Base-by-base conservation (phyloP, 2,329 filamentous ascomycete genomes). In the Colletotrichum graminicola region DNA sequence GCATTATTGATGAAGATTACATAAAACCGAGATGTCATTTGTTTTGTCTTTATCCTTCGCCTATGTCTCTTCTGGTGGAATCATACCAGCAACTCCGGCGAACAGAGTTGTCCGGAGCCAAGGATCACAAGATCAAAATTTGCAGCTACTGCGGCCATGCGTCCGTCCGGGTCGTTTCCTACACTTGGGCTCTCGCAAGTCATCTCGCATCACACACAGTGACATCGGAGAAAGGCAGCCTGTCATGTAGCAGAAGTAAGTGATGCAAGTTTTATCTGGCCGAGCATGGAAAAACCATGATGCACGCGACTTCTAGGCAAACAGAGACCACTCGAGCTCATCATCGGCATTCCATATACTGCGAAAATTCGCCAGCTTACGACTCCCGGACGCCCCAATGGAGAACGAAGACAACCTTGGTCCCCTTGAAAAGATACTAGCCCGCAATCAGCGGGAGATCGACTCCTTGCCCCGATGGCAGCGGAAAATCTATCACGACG, bases 1-100 rank as follows among this genome's bases (percentile, higher is more conserved):
- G 21, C 8, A 4, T 12, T 1, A 36, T 4, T 0, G 2, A 23
- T 21, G 0, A 1, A 5, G 7, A 6, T 23, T 4, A n/a, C 18
- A 23, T 56, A 8, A 1, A 10, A 14, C 3, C 4, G 1, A n/a
- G 21, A 18, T 23, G 1, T 16, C 18, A 32, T 3, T n/a, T 23
- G 1, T 23, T 23, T 36, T 8, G 1, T 51, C 5, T 6, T 21
- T 0, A 1, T 36, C 5, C 21, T 3, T n/a, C 11, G 18, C 6
- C 16, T 21, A 21, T 16, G 4, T 23, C 11, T 10, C 23, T 10
- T 21, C 12, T 18, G 8, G 1, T n/a, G 14, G 14, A 29, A 8
- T 51, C 1, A 11, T 1, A 52, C 6, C 14, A 32, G 6, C 14
- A 18, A 1, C 26, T 32, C 23, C 2, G 14, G 23, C 21, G 7